Conservation (phyloP, 2,329 filamentous ascomycete species). For the Stagonosporopsis vannaccii region DNA sequence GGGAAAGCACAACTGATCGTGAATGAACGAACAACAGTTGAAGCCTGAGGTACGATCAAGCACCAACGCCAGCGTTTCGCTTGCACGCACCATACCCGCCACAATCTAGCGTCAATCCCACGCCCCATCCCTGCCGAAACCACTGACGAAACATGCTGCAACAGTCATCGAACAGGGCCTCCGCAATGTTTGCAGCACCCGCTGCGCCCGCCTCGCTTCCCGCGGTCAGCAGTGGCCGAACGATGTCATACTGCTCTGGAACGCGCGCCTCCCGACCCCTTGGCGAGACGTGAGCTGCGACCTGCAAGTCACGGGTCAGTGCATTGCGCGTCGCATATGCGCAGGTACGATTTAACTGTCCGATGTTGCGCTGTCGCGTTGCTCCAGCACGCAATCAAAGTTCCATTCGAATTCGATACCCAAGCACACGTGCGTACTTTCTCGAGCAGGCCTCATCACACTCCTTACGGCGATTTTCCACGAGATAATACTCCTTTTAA, state of each 20-base stretch:
- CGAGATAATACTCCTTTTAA: not conserved
- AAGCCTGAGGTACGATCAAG: conserved; percentile 29
- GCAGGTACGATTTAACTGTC: not conserved
- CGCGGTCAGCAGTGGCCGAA: conserved; percentile 4
- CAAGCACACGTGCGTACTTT: conserved; percentile 6
- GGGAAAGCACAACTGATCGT: not conserved
- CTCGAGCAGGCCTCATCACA: conserved; percentile 28
- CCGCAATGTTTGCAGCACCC: conserved; percentile 17
- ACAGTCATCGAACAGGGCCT: conserved; percentile 30
- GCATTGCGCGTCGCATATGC: conserved; percentile 8
- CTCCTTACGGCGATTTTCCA: conserved; percentile 16
- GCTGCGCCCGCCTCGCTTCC: not conserved
- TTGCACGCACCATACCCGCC: conserved; percentile 17
- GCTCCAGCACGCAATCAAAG: not conserved
- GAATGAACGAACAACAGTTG: conserved; percentile 6
- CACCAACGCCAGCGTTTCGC: conserved; percentile 22
- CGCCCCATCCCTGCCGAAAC: conserved; percentile 14
- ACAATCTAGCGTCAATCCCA: conserved; percentile 12
- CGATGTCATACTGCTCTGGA: conserved; percentile 7
- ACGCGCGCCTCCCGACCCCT: conserved; percentile 10
- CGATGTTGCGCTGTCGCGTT: not conserved
- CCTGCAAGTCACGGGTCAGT: conserved; percentile 8
- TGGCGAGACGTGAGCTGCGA: conserved; percentile 10
- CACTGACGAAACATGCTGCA: conserved; percentile 24
- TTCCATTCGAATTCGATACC: conserved; percentile 11